Percentiles rank a stretch among this genome's conserved stretches.
These are phyloP conservation scores for Colletotrichum nymphaeae DNA, from an alignment of 2,329 filamentous ascomycete genomes.

Conservation along the genomic window DNA sequence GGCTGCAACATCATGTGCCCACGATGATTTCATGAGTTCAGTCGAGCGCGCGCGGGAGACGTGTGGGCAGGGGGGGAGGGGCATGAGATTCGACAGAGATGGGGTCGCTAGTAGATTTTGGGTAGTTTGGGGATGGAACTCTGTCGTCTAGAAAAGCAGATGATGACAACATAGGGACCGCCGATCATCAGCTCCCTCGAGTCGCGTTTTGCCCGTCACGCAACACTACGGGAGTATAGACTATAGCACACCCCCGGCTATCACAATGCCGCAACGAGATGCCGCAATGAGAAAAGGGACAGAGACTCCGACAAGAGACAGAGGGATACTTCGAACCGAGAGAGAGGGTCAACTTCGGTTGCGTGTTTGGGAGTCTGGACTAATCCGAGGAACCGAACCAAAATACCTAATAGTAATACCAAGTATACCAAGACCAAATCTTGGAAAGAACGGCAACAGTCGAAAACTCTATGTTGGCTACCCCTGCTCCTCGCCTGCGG, in stretches of 20 bases:
- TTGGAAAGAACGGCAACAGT: slow-evolving; percentile 7
- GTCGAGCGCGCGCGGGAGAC: neutral
- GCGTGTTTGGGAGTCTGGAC: too few relatives aligned
- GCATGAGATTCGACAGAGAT: neutral
- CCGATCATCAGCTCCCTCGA: neutral
- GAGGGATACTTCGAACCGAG: too few relatives aligned
- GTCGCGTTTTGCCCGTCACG: neutral
- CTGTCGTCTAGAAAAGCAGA: neutral
- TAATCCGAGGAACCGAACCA: neutral
- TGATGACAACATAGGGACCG: neutral
- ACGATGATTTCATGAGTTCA: neutral
- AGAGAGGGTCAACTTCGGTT: neutral
- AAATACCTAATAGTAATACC: neutral
- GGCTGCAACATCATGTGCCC: neutral
- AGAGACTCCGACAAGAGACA: neutral
- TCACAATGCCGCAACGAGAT: neutral
- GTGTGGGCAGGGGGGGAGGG: neutral
- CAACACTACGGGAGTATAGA: neutral
- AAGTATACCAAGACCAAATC: neutral
- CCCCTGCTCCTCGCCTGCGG: neutral
- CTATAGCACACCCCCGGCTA: neutral
- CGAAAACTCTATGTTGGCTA: slow-evolving; percentile 2
- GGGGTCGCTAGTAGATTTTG: neutral
- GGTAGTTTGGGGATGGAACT: neutral
- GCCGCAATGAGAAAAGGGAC: neutral